Evolutionary conservation across 148 eudicot species (phyloP).

Genomic region (Fagopyrum homotropicum): DNA sequence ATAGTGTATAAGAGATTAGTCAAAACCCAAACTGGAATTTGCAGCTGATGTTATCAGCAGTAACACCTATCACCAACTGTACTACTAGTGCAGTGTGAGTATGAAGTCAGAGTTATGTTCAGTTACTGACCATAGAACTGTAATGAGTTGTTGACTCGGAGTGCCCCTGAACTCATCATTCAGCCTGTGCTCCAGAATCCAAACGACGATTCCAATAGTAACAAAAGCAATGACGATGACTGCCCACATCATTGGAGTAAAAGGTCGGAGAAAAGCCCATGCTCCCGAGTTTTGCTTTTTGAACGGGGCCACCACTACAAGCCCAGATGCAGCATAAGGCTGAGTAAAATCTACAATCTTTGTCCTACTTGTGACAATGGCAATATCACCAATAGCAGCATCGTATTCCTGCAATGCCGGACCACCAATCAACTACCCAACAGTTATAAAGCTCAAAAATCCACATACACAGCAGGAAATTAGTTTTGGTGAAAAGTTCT

Average conservation of each 20-base stretch:
- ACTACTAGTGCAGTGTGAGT: neutral
- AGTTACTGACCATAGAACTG: slow-evolving; percentile 75
- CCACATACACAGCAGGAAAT: neutral
- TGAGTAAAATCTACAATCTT: slow-evolving; percentile 84
- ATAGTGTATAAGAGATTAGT: neutral
- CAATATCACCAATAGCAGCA: slow-evolving; percentile 90
- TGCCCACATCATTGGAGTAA: slow-evolving; percentile 71
- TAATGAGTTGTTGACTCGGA: slow-evolving; percentile 65
- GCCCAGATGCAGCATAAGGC: slow-evolving; percentile 80
- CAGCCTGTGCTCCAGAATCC: slow-evolving; percentile 88
- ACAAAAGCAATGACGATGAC: slow-evolving; percentile 69
- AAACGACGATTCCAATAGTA: slow-evolving; percentile 71
- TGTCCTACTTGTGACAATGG: slow-evolving; percentile 73
- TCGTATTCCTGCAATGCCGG: slow-evolving; percentile 43
- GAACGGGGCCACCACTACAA: slow-evolving; percentile 79
- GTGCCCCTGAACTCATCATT: slow-evolving; percentile 93
- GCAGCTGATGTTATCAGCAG: neutral
- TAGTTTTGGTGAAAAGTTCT: no score
- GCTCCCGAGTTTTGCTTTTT: slow-evolving; percentile 58
- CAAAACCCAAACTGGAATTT: neutral
- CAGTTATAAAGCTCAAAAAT: neutral
- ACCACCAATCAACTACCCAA: neutral
- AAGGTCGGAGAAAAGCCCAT: slow-evolving; percentile 86
- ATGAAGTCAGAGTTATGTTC: neutral
- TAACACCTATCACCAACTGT: neutral